Evolutionary conservation across 164 flowering plant species (phyloP).

Genomic region (Paratinospora sagittata): DNA sequence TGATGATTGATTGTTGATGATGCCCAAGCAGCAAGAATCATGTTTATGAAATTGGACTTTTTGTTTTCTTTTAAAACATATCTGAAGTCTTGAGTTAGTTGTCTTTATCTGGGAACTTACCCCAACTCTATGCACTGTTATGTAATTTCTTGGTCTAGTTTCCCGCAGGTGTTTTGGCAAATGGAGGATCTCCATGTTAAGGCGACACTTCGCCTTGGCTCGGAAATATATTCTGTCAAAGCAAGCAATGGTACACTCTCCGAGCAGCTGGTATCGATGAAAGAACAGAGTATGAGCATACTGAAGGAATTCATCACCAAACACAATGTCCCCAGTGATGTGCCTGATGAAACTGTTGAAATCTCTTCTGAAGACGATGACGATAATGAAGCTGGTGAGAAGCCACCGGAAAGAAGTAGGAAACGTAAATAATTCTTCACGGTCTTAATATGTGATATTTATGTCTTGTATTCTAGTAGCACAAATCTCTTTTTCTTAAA

Average conservation of each 20-base stretch:
- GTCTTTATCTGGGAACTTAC: too few species aligned
- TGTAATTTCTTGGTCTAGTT: too few species aligned
- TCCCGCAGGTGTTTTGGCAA: not conserved
- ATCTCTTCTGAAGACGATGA: conserved; percentile 43
- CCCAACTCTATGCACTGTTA: too few species aligned
- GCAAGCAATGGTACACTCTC: conserved; percentile 39
- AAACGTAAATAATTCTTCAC: conserved; percentile 21
- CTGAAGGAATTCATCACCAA: conserved; percentile 68
- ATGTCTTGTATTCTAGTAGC: not conserved
- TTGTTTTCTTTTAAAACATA: too few species aligned
- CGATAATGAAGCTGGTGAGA: conserved; percentile 26
- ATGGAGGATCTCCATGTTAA: conserved; percentile 27
- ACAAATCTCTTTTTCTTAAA: too few species aligned
- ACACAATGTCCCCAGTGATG: conserved; percentile 69
- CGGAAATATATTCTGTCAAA: conserved; percentile 36
- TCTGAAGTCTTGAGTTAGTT: too few species aligned
- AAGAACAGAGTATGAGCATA: conserved; percentile 64
- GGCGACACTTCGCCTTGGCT: conserved; percentile 50
- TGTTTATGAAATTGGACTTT: too few species aligned
- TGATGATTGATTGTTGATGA: too few species aligned
- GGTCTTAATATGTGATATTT: not conserved
- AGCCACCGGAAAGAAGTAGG: conserved; percentile 29
- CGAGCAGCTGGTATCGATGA: conserved; percentile 51
- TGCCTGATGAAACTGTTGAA: conserved; percentile 65
- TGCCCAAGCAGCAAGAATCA: too few species aligned